Conservation (phyloP, 805 yeast species). For the Ogataea naganishii region DNA sequence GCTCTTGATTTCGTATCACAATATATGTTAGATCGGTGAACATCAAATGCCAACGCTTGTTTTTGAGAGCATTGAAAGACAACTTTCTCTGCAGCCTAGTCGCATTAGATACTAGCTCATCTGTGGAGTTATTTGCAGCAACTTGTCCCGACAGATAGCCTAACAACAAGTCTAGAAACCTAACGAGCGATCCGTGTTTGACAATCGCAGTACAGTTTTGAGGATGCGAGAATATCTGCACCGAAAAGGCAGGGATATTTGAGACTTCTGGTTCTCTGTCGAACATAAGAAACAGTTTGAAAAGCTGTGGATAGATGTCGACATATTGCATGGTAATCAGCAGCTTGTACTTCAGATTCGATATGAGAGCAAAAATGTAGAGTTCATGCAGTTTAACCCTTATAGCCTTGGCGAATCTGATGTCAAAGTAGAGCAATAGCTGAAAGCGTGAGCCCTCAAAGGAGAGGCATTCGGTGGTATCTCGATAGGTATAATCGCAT, state of each 20-base stretch:
- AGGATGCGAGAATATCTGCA: conserved; percentile 88
- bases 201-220: conserved; percentile 60
- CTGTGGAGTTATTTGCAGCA: too few species aligned
- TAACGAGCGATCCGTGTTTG: conserved; percentile 53
- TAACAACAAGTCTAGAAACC: conserved; percentile 53
- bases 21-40: conserved; percentile 75
- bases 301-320: conserved; percentile 69
- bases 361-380: conserved; percentile 55
- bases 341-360: conserved; percentile 46
- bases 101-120: too few species aligned
- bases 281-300: conserved; percentile 57
- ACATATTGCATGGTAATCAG: conserved; percentile 73
- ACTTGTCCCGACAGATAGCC: too few species aligned
- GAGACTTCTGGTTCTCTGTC: conserved; percentile 90
- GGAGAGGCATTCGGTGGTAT: conserved; percentile 7
- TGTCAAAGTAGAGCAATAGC: conserved; percentile 54
- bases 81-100: too few species aligned
- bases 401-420: conserved; percentile 60
- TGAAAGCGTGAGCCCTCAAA: conserved; percentile 47
- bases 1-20: conserved; percentile 57
- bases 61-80: conserved; percentile 45
- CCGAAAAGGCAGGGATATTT: conserved; percentile 61
- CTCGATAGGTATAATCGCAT: conserved; percentile 40
- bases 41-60: conserved; percentile 69
- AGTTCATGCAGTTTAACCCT: conserved; percentile 53